A percentile compares a stretch with the other conserved stretches of the same genome.
Conservation (phyloP, 2,329 filamentous ascomycete genomes). For the Domatiomyces globalis region DNA sequence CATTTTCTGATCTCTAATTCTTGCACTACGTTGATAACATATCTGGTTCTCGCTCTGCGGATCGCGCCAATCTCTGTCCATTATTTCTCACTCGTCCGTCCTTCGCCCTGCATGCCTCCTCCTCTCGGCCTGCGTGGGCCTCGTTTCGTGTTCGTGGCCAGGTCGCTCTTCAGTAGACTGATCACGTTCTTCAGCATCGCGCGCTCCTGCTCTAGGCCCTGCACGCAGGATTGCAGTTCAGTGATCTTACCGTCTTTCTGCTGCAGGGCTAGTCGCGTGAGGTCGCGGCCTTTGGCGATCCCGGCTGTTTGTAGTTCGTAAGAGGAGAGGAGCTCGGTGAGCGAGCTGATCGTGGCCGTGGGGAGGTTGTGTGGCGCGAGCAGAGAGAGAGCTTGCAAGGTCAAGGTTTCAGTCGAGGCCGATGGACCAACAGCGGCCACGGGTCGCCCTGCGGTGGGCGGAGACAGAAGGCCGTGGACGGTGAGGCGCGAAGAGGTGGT, state of each 20-base stretch:
- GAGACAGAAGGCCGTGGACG: background rate
- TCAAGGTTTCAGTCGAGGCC: conserved; percentile 13
- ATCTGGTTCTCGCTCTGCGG: background rate
- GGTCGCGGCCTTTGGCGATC: conserved; percentile 50
- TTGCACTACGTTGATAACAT: no score
- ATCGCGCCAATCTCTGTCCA: background rate
- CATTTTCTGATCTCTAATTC: no score
- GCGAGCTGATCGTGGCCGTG: conserved; percentile 22
- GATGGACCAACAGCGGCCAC: conserved; percentile 21
- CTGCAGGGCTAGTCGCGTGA: conserved; percentile 47
- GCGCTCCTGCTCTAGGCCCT: conserved; percentile 40
- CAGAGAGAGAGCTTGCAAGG: conserved; percentile 20
- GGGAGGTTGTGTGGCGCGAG: conserved; percentile 25
- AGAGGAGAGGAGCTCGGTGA: conserved; percentile 35
- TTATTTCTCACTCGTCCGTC: background rate
- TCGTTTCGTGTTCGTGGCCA: conserved; percentile 15
- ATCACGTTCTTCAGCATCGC: conserved; percentile 39
- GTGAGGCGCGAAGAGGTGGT: conserved; percentile 3
- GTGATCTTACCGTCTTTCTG: conserved; percentile 50
- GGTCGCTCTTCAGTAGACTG: conserved; percentile 23
- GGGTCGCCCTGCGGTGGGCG: conserved; percentile 19
- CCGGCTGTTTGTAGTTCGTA: conserved; percentile 48
- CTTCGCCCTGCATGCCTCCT: background rate
- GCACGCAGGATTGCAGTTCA: conserved; percentile 53
- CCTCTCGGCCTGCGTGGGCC: background rate